A percentile compares a stretch with the other conserved stretches of the same genome.
Evolutionary conservation across 1,284 basidiomycete species (phyloP).

Genomic region (Volvariella volvacea): DNA sequence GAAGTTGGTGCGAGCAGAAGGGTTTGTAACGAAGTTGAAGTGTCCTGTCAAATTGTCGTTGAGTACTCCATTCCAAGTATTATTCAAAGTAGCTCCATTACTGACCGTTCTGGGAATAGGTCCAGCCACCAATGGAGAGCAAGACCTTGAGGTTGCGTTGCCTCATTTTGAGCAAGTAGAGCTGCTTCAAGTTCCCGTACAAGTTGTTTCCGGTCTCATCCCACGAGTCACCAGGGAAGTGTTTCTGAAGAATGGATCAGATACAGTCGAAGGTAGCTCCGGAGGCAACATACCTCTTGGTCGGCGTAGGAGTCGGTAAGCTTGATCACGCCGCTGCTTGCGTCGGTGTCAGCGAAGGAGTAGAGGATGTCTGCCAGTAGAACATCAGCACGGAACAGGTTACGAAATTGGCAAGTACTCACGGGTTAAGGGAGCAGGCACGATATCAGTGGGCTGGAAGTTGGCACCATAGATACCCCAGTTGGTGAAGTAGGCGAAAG

Average conservation of each 20-base stretch:
- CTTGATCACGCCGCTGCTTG: slow-evolving; percentile 53
- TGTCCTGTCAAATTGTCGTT: slow-evolving; percentile 32
- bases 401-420: slow-evolving; percentile 11
- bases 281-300: slow-evolving; percentile 47
- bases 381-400: not conserved
- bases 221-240: slow-evolving; percentile 58
- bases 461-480: slow-evolving; percentile 82
- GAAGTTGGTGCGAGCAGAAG: slow-evolving; percentile 59
- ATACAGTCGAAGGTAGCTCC: not conserved
- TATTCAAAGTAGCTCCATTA: not conserved
- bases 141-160: slow-evolving; percentile 75
- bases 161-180: slow-evolving; percentile 67
- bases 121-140: slow-evolving; percentile 74
- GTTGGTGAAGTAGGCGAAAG: slow-evolving; percentile 63
- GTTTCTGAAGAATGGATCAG: slow-evolving; percentile 40
- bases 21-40: slow-evolving; percentile 54
- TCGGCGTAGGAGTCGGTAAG: slow-evolving; percentile 84
- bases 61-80: not conserved
- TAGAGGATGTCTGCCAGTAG: slow-evolving; percentile 69
- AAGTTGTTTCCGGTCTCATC: slow-evolving; percentile 64
- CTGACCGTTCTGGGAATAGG: slow-evolving; percentile 54
- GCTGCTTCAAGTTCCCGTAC: slow-evolving; percentile 85
- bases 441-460: slow-evolving; percentile 59
- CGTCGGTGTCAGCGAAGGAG: slow-evolving; percentile 73
- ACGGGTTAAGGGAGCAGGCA: slow-evolving; percentile 44